phyloP scores from a whole-genome alignment of 148 eudicot genomes.

The Vaccinium darrowii region DNA sequence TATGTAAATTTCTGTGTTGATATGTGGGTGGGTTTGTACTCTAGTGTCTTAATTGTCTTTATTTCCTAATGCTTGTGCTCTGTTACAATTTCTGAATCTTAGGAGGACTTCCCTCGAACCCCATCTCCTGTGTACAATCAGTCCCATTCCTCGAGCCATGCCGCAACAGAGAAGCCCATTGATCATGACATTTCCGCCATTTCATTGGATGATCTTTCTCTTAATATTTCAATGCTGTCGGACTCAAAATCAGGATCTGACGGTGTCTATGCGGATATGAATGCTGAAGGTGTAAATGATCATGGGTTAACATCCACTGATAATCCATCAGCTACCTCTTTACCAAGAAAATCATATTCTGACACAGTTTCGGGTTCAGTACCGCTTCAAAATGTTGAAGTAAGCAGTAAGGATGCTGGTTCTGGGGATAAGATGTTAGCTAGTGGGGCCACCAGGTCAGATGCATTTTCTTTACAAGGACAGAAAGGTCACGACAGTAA shows the following conservation, averaged over 20 bases:
- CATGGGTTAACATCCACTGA: slow-evolving; percentile 12
- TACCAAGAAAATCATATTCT: slow-evolving; percentile 14
- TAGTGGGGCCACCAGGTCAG: slow-evolving; percentile 18
- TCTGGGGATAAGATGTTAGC: slow-evolving; percentile 10
- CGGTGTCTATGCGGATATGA: slow-evolving; percentile 13
- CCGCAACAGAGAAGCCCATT: slow-evolving; percentile 37
- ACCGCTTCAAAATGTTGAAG: slow-evolving; percentile 15
- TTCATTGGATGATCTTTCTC: slow-evolving; percentile 39
- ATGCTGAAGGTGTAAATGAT: slow-evolving; percentile 14
- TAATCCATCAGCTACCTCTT: slow-evolving; percentile 13
- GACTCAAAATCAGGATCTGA: slow-evolving; percentile 18
- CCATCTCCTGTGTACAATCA: slow-evolving; percentile 51
- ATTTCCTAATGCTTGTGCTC: slow-evolving; percentile 3
- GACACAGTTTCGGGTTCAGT: neutral
- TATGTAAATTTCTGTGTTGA: neutral
- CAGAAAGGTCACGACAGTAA: slow-evolving; percentile 11
- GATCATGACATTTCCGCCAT: slow-evolving; percentile 34
- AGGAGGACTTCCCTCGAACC: slow-evolving; percentile 59
- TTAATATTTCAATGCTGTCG: slow-evolving; percentile 19
- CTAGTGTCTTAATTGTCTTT: slow-evolving; percentile 5
- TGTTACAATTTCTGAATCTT: slow-evolving; percentile 22
- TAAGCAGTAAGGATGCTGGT: slow-evolving; percentile 12
- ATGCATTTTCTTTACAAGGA: slow-evolving; percentile 19
- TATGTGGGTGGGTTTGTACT: neutral
- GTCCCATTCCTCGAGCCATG: slow-evolving; percentile 35